Conservation (phyloP, 2,329 filamentous ascomycete genomes). For the Trichoderma endophyticum region DNA sequence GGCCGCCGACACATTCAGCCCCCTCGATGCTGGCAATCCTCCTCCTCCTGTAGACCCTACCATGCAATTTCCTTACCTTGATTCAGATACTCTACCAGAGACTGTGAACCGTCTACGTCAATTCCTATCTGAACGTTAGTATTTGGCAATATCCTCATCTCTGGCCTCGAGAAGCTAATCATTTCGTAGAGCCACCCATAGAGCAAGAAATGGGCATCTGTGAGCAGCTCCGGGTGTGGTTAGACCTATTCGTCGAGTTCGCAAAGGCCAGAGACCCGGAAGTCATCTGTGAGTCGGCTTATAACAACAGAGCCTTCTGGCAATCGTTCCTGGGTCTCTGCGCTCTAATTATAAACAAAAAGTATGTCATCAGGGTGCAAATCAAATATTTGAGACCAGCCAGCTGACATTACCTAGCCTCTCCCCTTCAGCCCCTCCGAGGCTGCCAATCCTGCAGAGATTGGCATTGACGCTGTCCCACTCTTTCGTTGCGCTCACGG, state of each 20-base stretch:
- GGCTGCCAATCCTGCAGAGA: slow-evolving; percentile 29
- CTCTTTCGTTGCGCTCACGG: slow-evolving; percentile 48
- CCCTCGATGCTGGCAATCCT: slow-evolving; percentile 19
- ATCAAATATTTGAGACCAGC: neutral
- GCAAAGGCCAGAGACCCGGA: slow-evolving; percentile 34
- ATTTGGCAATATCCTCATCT: neutral
- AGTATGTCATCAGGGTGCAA: slow-evolving; percentile 35
- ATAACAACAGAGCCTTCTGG: slow-evolving; percentile 51
- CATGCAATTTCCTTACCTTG: slow-evolving; percentile 45
- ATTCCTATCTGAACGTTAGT: slow-evolving; percentile 36
- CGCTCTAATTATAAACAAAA: slow-evolving; percentile 32
- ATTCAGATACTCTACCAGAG: slow-evolving; percentile 30
- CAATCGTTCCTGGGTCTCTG: slow-evolving; percentile 49
- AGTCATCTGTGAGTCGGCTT: slow-evolving; percentile 42
- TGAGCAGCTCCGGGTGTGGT: slow-evolving; percentile 47
- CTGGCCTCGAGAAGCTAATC: neutral
- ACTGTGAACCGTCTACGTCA: slow-evolving; percentile 37
- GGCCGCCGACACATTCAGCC: slow-evolving; percentile 23
- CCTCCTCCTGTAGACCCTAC: slow-evolving; percentile 40
- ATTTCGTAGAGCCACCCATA: slow-evolving; percentile 40
- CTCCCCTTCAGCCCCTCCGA: slow-evolving; percentile 25
- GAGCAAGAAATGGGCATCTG: slow-evolving; percentile 47
- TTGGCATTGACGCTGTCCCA: slow-evolving; percentile 36
- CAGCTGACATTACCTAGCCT: slow-evolving; percentile 24
- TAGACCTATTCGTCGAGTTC: slow-evolving; percentile 46